Base-by-base conservation (phyloP, 1,284 basidiomycete genomes). In the Cystobasidiaceae sp. region DNA sequence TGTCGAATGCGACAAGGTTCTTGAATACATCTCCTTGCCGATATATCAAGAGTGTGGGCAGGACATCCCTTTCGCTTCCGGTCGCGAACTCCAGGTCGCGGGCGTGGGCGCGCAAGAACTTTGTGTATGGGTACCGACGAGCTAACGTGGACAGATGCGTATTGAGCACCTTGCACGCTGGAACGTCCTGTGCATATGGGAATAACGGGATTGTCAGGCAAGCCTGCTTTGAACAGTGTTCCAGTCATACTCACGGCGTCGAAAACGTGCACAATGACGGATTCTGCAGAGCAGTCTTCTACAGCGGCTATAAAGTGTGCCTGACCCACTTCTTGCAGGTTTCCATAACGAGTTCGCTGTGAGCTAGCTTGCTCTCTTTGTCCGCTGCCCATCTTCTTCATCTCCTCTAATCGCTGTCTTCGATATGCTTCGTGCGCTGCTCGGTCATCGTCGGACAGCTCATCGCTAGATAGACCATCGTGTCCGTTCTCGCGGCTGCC, bases 1-100 rank as follows among this genome's bases (percentile, higher is more conserved):
- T 89, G 74, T 91, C 89, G 2, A 91, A 86, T 21, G 89, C 81
- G 2, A 90, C 86, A 86, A 89, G 89, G 54, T 86, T 89, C 70
- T 88, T 83, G 23, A 87, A 83, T 15, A 91, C 82, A 65, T 90
- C 84, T n/a, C 89, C 89, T 61, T 82, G 84, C 13, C 86, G 85
- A 73, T 92, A 92, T 4, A 88, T 86, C 6, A 92, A 80, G 71
- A 92, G 76, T 1, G 89, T 92, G 0, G 90, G 89, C 8, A 92
- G 80, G 79, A 91, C 84, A 71, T 90, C 89, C 49, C 82, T 82
- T 46, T 84, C 83, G 7, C 56, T 30, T 44, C 68, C 68, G 17
- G 81, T 81, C 11, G 88, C 85, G 73, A 92, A 92, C 2, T 89
- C 90, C 1, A 92, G 79, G 0, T 85, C 83, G 34, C 84, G 82